Evolutionary conservation across 176 grass and related monocot genomes (phyloP).

Genomic region (Aegilops sharonensis): DNA sequence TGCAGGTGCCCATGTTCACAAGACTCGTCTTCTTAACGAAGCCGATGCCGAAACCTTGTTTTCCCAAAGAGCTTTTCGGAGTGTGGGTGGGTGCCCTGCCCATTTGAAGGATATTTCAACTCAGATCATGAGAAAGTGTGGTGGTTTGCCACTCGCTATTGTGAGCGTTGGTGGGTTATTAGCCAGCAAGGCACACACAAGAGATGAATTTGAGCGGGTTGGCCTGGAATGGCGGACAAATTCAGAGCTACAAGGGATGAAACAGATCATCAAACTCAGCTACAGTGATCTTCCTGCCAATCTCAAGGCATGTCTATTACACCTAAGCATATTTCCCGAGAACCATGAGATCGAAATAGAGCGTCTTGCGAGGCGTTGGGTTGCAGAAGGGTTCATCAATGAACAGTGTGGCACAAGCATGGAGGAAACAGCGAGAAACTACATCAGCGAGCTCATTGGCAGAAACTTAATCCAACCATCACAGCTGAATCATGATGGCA

Average conservation of each 20-base stretch:
- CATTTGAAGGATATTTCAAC: constrained; percentile 9
- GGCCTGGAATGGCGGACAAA: neutral
- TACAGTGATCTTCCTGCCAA: constrained; percentile 32
- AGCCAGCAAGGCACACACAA: neutral
- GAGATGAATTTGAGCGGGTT: constrained; percentile 32
- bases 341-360: constrained; percentile 23
- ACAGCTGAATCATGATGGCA: constrained; percentile 3
- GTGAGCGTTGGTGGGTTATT: constrained; percentile 3
- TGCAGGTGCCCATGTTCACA: constrained; percentile 4
- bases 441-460: constrained; percentile 33
- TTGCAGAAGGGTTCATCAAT: constrained; percentile 40
- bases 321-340: constrained; percentile 45
- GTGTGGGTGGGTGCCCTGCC: neutral
- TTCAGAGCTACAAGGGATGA: constrained; percentile 14
- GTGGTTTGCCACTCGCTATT: constrained; percentile 40
- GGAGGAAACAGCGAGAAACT: constrained; percentile 26
- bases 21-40: neutral
- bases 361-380: constrained; percentile 34
- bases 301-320: constrained; percentile 42
- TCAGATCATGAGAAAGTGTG: constrained; percentile 16
- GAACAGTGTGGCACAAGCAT: neutral
- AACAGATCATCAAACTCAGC: constrained; percentile 42
- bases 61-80: neutral
- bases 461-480: constrained; percentile 34
- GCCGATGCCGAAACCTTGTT: constrained; percentile 19